phyloP scores from a whole-genome alignment of 1,139 yeast genomes.

The Oligophagozyma castellii region DNA sequence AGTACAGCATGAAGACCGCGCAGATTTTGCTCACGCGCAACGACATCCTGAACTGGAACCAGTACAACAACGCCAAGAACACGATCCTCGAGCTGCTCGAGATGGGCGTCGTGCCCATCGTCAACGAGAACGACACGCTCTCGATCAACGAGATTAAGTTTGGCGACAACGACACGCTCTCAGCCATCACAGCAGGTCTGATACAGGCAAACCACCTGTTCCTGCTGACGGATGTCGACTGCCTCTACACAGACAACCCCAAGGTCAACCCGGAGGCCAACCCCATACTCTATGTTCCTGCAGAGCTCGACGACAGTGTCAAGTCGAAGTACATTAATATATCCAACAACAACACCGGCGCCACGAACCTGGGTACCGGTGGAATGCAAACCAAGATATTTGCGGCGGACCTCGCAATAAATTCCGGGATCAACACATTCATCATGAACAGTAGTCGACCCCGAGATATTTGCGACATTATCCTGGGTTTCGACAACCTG shows the following conservation, averaged over 20 bases:
- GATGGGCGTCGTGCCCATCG: slow-evolving; percentile 88
- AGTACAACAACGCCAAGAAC: slow-evolving; percentile 80
- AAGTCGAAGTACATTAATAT: too few relatives aligned
- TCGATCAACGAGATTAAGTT: slow-evolving; percentile 61
- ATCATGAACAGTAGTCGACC: slow-evolving; percentile 49
- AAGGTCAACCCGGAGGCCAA: slow-evolving; percentile 65
- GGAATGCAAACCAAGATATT: slow-evolving; percentile 93
- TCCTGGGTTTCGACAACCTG: not conserved
- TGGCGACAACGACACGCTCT: slow-evolving; percentile 88
- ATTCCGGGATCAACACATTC: slow-evolving; percentile 71
- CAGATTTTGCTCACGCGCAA: slow-evolving; percentile 81
- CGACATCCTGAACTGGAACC: slow-evolving; percentile 82
- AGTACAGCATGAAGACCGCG: slow-evolving; percentile 74
- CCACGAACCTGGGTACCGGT: slow-evolving; percentile 56
- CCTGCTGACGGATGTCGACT: slow-evolving; percentile 84
- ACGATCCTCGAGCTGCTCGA: slow-evolving; percentile 63
- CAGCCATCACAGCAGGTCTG: slow-evolving; percentile 95
- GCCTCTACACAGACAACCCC: slow-evolving; percentile 85
- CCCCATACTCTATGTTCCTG: slow-evolving; percentile 72
- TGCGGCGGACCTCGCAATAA: slow-evolving; percentile 89
- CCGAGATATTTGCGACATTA: not conserved
- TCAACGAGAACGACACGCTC: slow-evolving; percentile 85
- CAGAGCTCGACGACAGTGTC: too few relatives aligned
- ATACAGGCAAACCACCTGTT: slow-evolving; percentile 82
- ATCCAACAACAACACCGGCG: too few relatives aligned